Conservation (phyloP, 495 filamentous ascomycete genomes). For the Aspergillus cristatus region DNA sequence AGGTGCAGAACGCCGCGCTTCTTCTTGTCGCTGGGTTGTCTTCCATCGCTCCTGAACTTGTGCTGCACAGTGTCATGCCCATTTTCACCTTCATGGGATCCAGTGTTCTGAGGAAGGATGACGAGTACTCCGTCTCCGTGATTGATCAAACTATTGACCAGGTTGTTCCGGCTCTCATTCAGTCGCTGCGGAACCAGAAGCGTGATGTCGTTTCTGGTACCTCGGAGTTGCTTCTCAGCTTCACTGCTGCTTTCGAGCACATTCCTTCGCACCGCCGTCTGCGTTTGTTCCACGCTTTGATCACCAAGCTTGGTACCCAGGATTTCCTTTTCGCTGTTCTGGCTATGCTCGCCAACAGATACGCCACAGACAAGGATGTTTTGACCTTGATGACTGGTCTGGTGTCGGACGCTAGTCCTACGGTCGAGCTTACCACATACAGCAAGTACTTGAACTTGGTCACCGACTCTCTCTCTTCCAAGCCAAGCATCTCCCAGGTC, state of each 20-base stretch:
- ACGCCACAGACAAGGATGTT: conserved; percentile 35
- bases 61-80: conserved; percentile 95
- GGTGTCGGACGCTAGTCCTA: conserved; percentile 45
- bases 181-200: conserved; percentile 70
- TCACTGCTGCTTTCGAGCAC: conserved; percentile 89
- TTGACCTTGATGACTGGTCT: conserved; percentile 34
- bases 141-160: conserved; percentile 77
- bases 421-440: conserved; percentile 57
- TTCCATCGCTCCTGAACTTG: conserved; percentile 71
- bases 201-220: conserved; percentile 67
- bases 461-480: conserved; percentile 61
- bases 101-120: conserved; percentile 77
- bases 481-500: conserved; percentile 55
- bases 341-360: conserved; percentile 38
- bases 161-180: conserved; percentile 84
- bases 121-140: conserved; percentile 92
- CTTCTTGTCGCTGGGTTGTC: conserved; percentile 81
- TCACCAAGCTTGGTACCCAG: conserved; percentile 66
- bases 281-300: conserved; percentile 69
- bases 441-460: conserved; percentile 65
- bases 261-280: conserved; percentile 77
- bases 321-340: conserved; percentile 55
- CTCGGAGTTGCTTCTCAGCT: conserved; percentile 80
- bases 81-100: conserved; percentile 97
- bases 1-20: conserved; percentile 84